phyloP scores from a whole-genome alignment of 768 basidiomycete genomes.

The Rossbeevera mucosa region DNA sequence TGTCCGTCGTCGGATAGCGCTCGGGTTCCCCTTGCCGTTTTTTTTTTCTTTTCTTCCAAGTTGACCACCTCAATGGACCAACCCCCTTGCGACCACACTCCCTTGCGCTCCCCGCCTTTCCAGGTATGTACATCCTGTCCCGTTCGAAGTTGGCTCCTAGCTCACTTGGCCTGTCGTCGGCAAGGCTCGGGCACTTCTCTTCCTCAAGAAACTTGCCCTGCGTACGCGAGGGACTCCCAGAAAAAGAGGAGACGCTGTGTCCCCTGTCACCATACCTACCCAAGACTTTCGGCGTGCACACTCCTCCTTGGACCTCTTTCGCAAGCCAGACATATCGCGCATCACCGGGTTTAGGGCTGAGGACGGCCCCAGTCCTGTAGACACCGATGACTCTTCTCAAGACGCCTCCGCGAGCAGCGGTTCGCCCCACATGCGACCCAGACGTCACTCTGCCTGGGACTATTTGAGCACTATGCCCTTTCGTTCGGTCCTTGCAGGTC shows the following conservation, averaged over 20 bases:
- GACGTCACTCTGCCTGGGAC: conserved; percentile 25
- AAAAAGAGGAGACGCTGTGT: conserved; percentile 27
- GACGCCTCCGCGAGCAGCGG: conserved; percentile 24
- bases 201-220: conserved; percentile 34
- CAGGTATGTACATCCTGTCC: conserved; percentile 23
- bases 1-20: conserved; percentile 22
- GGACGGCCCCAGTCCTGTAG: conserved; percentile 23
- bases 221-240: conserved; percentile 32
- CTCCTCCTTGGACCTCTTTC: conserved; percentile 34
- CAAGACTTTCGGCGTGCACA: conserved; percentile 24
- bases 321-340: conserved; percentile 22
- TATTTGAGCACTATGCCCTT: conserved; percentile 5
- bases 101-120: conserved; percentile 20
- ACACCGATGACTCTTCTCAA: conserved; percentile 31
- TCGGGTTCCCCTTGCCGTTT: conserved; percentile 1
- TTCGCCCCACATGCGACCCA: conserved; percentile 16
- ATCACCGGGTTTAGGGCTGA: conserved; percentile 23
- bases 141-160: conserved; percentile 15
- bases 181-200: conserved; percentile 35
- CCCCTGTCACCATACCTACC: conserved; percentile 21
- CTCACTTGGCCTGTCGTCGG: neutral
- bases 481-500: conserved; percentile 11
- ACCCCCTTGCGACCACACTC: conserved; percentile 20
- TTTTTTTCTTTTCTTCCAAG: conserved; percentile 13
- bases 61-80: conserved; percentile 27